Percentiles rank a stretch among this genome's conserved stretches.
These are phyloP conservation scores for Penicillium tannophilum DNA, from an alignment of 495 filamentous ascomycete species.

Conservation along the genomic window DNA sequence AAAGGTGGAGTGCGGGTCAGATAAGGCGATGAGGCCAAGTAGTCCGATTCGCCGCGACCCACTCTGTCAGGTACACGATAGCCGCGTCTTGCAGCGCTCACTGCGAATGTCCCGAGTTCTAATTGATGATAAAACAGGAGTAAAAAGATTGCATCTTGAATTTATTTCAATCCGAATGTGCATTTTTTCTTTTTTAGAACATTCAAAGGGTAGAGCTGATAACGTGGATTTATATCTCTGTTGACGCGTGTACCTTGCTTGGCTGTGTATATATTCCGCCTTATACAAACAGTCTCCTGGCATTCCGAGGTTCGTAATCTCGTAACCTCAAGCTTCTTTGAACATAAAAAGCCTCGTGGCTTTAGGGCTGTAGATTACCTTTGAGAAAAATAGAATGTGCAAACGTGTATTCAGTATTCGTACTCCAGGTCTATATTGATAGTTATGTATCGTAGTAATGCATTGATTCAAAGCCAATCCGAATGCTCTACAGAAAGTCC, in stretches of 20 bases:
- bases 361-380: not conserved
- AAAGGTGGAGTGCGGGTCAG: constrained; percentile 18
- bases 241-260: no score
- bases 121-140: no score
- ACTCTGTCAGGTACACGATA: constrained; percentile 8
- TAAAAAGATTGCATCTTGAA: not conserved
- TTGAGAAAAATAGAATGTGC: not conserved
- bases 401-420: not conserved
- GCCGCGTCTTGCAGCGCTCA: not conserved
- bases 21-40: constrained; percentile 44
- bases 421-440: not conserved
- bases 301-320: no score
- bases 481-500: constrained; percentile 23
- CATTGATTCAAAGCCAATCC: constrained; percentile 17
- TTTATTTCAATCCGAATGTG: not conserved
- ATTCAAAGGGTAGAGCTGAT: no score
- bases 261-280: no score
- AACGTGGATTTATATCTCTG: no score
- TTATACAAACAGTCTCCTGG: no score
- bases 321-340: no score
- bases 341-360: not conserved
- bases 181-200: no score
- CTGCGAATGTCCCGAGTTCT: no score
- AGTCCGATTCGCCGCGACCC: constrained; percentile 28
- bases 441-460: constrained; percentile 9